Evolutionary conservation across 441 rosid species (phyloP).

Genomic region (Metrosideros polymorpha): DNA sequence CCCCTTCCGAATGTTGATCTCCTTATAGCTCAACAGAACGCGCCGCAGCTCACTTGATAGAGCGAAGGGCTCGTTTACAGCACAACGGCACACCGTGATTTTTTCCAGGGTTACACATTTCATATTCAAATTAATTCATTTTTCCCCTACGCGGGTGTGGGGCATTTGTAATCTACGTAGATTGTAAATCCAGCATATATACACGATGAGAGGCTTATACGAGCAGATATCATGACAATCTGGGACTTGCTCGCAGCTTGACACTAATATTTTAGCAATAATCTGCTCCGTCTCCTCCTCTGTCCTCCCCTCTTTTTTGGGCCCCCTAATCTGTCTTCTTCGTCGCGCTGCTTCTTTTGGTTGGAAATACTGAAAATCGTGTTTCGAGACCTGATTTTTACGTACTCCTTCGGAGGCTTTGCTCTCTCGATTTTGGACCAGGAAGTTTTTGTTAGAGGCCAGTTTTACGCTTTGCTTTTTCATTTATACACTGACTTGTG

Average conservation of each 20-base stretch:
- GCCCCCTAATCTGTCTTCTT: neutral
- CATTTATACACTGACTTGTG: neutral
- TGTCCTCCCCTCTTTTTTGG: neutral
- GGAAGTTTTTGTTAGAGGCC: neutral
- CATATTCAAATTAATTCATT: conserved; percentile 32
- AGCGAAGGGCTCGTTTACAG: neutral
- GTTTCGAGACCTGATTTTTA: neutral
- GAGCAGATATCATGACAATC: neutral
- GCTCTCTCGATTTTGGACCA: neutral
- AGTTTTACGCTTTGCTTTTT: neutral
- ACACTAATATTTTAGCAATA: neutral
- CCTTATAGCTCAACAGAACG: neutral
- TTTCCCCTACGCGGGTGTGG: conserved; percentile 16
- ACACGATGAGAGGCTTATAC: conserved; percentile 1
- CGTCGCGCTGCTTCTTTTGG: neutral
- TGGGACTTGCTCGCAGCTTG: neutral
- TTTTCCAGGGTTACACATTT: neutral
- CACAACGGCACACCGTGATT: neutral
- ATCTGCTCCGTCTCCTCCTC: neutral
- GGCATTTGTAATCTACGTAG: conserved; percentile 17
- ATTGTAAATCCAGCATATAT: conserved; percentile 20
- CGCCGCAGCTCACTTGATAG: neutral
- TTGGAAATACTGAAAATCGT: neutral
- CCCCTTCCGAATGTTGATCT: neutral
- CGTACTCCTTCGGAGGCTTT: neutral